Conservation (phyloP, 2,329 filamentous ascomycete genomes). For the Cordyceps cateniannulata region DNA sequence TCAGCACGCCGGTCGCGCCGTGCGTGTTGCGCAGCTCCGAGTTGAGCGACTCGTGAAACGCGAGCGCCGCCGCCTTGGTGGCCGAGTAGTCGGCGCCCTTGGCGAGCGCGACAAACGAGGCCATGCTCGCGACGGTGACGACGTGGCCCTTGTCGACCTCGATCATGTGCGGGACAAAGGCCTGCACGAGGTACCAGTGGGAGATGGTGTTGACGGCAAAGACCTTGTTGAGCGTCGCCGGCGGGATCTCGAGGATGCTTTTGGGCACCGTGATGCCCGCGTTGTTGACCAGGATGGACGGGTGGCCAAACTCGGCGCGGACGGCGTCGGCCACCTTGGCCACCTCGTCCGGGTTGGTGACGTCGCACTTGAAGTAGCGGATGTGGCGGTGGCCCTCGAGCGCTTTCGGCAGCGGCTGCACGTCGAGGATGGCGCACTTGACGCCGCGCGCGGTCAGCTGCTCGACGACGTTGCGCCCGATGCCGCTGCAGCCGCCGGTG, state of each 20-base stretch:
- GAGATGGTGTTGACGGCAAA: conserved; percentile 60
- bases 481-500: conserved; percentile 63
- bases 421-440: conserved; percentile 61
- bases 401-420: conserved; percentile 22
- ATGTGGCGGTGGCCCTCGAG: conserved; percentile 38
- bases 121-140: conserved; percentile 57
- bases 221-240: conserved; percentile 50
- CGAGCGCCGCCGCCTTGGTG: conserved; percentile 53
- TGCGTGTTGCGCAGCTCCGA: conserved; percentile 48
- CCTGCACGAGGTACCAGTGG: conserved; percentile 53
- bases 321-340: conserved; percentile 40
- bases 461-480: conserved; percentile 55
- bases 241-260: conserved; percentile 46
- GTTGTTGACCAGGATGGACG: conserved; percentile 50
- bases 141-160: conserved; percentile 57
- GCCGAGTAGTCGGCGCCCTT: conserved; percentile 57
- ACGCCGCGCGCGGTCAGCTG: conserved; percentile 52
- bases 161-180: conserved; percentile 58
- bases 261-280: conserved; percentile 51
- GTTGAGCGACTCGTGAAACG: conserved; percentile 56
- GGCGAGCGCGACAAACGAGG: conserved; percentile 50
- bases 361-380: conserved; percentile 59
- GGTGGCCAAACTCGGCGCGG: conserved; percentile 45
- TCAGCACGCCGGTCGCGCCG: conserved; percentile 52
- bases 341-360: conserved; percentile 48